Evolutionary conservation across 495 filamentous ascomycete species (phyloP).

Genomic region (Neurospora intermedia): DNA sequence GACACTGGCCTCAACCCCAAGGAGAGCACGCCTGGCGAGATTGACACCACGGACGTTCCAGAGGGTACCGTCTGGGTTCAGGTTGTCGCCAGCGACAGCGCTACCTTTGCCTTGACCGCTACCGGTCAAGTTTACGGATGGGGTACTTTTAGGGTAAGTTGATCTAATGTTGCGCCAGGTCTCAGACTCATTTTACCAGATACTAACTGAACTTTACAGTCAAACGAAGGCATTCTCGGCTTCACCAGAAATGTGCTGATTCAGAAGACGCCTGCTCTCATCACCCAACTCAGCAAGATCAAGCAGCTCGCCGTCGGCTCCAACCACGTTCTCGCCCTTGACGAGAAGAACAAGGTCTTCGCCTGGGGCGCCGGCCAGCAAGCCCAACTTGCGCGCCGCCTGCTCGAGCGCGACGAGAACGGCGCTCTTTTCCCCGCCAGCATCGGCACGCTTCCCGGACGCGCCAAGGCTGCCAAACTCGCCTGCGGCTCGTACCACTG

Average conservation of each 20-base stretch:
- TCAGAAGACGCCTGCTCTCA: constrained; percentile 24
- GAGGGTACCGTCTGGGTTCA: constrained; percentile 45
- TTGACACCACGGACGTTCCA: constrained; percentile 36
- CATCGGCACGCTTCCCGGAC: constrained; percentile 50
- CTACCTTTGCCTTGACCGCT: constrained; percentile 53
- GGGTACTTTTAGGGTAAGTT: constrained; percentile 57
- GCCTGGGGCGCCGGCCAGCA: constrained; percentile 68
- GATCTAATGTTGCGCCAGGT: background rate
- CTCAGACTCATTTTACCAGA: background rate
- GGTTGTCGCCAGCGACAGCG: constrained; percentile 52
- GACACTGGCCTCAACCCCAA: constrained; percentile 44
- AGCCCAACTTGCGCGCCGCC: constrained; percentile 60
- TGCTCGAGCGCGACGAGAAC: constrained; percentile 48
- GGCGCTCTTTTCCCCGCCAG: constrained; percentile 55
- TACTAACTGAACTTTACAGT: constrained; percentile 14
- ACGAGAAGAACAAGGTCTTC: constrained; percentile 52
- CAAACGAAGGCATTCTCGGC: constrained; percentile 56
- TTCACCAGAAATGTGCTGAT: constrained; percentile 37
- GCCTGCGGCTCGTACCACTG: constrained; percentile 58
- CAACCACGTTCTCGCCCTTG: constrained; percentile 63
- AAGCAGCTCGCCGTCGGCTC: constrained; percentile 48
- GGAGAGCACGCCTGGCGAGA: constrained; percentile 47
- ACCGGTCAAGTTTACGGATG: constrained; percentile 55
- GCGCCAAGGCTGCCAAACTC: constrained; percentile 44
- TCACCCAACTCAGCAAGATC: constrained; percentile 50